Conservation (phyloP, 2,329 filamentous ascomycete species). For the Pseudogymnoascus sp. region DNA sequence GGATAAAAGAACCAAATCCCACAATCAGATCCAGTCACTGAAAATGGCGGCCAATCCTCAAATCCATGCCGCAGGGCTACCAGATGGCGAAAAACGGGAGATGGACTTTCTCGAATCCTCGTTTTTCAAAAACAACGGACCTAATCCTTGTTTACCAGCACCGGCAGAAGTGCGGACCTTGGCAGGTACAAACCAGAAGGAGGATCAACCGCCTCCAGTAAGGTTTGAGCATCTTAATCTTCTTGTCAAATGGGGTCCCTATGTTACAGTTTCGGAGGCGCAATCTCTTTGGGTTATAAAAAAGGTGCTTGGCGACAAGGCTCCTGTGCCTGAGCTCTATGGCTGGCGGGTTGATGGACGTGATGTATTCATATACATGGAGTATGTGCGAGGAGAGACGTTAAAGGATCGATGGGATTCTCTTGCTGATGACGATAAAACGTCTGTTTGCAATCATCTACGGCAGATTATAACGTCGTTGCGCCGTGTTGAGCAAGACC, state of each 20-base stretch:
- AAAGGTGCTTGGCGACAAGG: constrained; percentile 16
- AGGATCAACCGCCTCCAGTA: constrained; percentile 18
- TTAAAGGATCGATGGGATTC: neutral
- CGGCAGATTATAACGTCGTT: neutral
- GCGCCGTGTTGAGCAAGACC: neutral
- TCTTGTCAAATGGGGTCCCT: constrained; percentile 28
- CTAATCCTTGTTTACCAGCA: neutral
- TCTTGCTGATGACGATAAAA: neutral
- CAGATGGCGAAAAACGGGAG: neutral
- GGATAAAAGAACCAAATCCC: neutral
- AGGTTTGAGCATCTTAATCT: constrained; percentile 25
- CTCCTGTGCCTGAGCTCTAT: constrained; percentile 31
- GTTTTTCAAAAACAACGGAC: neutral
- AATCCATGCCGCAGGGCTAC: neutral
- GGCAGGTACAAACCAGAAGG: neutral
- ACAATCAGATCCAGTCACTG: neutral
- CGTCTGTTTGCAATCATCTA: neutral
- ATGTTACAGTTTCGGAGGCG: constrained; percentile 24
- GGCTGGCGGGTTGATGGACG: constrained; percentile 21
- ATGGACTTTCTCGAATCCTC: constrained; percentile 8
- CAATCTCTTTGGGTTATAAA: constrained; percentile 26
- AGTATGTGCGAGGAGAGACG: neutral
- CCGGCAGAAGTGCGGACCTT: neutral
- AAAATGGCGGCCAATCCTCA: neutral
- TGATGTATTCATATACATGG: constrained; percentile 1